These are phyloP conservation scores for Collybia sp. DNA, from an alignment of 768 basidiomycete genomes.

Conservation along the genomic window DNA sequence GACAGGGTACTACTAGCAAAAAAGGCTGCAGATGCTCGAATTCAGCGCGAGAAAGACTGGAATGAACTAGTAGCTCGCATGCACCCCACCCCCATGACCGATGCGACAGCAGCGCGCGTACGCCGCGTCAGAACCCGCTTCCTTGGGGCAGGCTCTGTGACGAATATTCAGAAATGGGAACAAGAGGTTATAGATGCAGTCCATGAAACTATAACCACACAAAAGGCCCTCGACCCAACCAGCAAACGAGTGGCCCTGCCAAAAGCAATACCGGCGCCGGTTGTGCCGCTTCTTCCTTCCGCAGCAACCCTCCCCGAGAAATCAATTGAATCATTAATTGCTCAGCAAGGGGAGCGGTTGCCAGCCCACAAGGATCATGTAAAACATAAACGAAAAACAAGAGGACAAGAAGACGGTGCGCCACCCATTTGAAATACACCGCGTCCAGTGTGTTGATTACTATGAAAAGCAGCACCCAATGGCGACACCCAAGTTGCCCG, in stretches of 20 bases:
- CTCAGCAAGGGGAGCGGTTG: slow-evolving; percentile 44
- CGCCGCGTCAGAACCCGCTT: slow-evolving; percentile 53
- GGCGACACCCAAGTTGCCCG: slow-evolving; percentile 22
- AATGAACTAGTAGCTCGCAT: slow-evolving; percentile 46
- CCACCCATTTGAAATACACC: too few species aligned
- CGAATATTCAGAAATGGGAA: slow-evolving; percentile 57
- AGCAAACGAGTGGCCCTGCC: slow-evolving; percentile 13
- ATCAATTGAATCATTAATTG: slow-evolving; percentile 45
- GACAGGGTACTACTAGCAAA: slow-evolving; percentile 45
- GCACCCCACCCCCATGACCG: slow-evolving; percentile 48
- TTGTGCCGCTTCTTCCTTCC: slow-evolving; percentile 29
- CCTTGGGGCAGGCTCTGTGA: slow-evolving; percentile 49
- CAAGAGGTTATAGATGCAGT: slow-evolving; percentile 51
- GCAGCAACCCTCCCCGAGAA: slow-evolving; percentile 44
- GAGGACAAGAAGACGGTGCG: slow-evolving; percentile 2
- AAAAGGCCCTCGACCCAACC: slow-evolving; percentile 34
- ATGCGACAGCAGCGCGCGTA: slow-evolving; percentile 45
- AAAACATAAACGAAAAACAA: slow-evolving; percentile 30
- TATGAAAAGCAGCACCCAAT: too few species aligned
- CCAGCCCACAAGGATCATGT: slow-evolving; percentile 13
- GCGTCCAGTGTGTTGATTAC: too few species aligned
- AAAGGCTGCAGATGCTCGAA: slow-evolving; percentile 61
- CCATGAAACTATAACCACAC: slow-evolving; percentile 45
- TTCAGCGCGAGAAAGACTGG: slow-evolving; percentile 65
- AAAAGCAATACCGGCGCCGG: slow-evolving; percentile 14